Base-by-base conservation (phyloP, 2,329 filamentous ascomycete genomes). In the Chaetoscypha palmicola region DNA sequence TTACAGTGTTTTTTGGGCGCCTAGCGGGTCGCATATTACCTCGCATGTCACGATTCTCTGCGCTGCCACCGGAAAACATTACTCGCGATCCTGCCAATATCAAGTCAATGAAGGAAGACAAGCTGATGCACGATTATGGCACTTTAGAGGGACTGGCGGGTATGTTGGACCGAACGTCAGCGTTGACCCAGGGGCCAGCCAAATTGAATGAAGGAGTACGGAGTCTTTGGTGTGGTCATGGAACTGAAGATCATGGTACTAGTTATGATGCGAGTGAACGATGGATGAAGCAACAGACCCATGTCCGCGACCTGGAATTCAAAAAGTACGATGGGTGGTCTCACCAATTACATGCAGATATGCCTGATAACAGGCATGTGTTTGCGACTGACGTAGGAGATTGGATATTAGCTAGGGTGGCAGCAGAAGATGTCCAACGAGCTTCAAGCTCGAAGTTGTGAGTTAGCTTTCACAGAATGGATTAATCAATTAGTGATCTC, bases 121-220 rank as follows among this genome's bases (percentile, higher is more conserved):
- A 71, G 38, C 69, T 95, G 41, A 79, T 81, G 63, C 89, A 95
- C 65, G 75, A 91, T 63, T 91, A 80, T 2, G 90, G 88, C 26
- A 95, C 90, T 5, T 71, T 94, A n/a, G 82, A 90, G 62, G 86
- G 86, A 1, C 62, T 95, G 24, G 75, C 83, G 0, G 81, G 77
- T 0, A 73, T 95, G 74, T 67, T 96, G 51, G 86, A 94, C 61
- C 76, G 90, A 20, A 82, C 82, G 1, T 66, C 66, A 4, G 71
- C 70, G 41, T 65, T 94, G 48, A 66, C 76, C 4, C 66, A 63
- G 4, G 83, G 81, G 2, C 71, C 68, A 39, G 64, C 79, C 22
- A 66, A 56, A 52, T 62, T 79, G 59, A 62, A 76, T 63, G 62
- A 67, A 19, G 62, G 66, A n/a, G 75, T 86, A 43, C 74, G 68